phyloP scores from a whole-genome alignment of 1,139 yeast species.

The Scheffersomyces insectosa region DNA sequence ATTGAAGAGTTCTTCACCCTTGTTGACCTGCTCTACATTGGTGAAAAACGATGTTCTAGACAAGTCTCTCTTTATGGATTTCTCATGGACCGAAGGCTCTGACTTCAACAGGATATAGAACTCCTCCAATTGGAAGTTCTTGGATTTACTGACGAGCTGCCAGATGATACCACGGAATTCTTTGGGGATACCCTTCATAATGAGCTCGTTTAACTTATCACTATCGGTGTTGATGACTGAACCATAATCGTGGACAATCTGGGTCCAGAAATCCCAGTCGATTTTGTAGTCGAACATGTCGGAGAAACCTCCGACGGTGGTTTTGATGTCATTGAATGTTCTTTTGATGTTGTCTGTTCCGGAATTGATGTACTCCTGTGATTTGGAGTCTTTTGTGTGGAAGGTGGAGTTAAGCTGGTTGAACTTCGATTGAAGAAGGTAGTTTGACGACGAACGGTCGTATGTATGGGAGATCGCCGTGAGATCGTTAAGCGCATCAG shows the following conservation, averaged over 20 bases:
- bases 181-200: conserved; percentile 77
- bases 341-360: conserved; percentile 65
- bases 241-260: conserved; percentile 72
- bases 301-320: conserved; percentile 45
- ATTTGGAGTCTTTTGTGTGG: conserved; percentile 29
- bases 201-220: conserved; percentile 56
- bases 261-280: conserved; percentile 91
- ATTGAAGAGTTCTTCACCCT: conserved; percentile 61
- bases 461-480: conserved; percentile 12
- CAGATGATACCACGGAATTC: conserved; percentile 88
- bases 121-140: conserved; percentile 71
- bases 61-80: conserved; percentile 77
- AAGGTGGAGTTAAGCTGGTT: conserved; percentile 31
- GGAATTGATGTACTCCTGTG: conserved; percentile 51
- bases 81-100: conserved; percentile 66
- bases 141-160: conserved; percentile 87
- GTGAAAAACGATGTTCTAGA: conserved; percentile 82
- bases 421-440: conserved; percentile 38
- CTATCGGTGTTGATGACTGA: conserved; percentile 65
- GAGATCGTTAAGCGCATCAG: too few relatives aligned
- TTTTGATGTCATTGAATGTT: conserved; percentile 57
- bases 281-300: conserved; percentile 38
- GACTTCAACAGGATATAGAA: conserved; percentile 54
- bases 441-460: conserved; percentile 27
- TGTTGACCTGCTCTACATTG: conserved; percentile 52